A percentile compares a stretch with the other conserved stretches of the same genome.
These are phyloP conservation scores for Malassezia arunalokei DNA, from an alignment of 1,284 basidiomycete genomes.

Conservation along the genomic window DNA sequence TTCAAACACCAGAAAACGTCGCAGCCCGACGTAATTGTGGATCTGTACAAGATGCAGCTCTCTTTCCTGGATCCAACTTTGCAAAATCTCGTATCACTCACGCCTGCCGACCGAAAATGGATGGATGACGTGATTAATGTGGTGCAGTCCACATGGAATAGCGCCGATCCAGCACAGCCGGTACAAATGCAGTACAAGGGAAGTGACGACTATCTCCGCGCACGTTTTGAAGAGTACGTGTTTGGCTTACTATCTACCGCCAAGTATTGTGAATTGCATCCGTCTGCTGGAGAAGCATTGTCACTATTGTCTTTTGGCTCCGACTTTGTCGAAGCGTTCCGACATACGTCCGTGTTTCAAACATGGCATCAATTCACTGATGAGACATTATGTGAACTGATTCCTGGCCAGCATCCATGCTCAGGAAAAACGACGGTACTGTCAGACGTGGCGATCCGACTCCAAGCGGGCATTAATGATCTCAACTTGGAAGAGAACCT, in stretches of 20 bases:
- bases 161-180: constrained; percentile 35
- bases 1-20: constrained; percentile 81
- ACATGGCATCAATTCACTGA: constrained; percentile 35
- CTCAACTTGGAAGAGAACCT: constrained; percentile 40
- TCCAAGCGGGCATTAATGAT: constrained; percentile 39
- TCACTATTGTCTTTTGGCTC: constrained; percentile 24
- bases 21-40: constrained; percentile 70
- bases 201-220: constrained; percentile 40
- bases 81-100: constrained; percentile 66
- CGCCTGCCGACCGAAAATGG: constrained; percentile 90
- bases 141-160: constrained; percentile 40
- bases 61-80: constrained; percentile 57
- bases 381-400: constrained; percentile 38
- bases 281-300: constrained; percentile 7
- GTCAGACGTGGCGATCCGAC: constrained; percentile 37
- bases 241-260: constrained; percentile 35
- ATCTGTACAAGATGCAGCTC: constrained; percentile 48
- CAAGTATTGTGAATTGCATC: constrained; percentile 23
- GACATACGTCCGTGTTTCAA: constrained; percentile 24
- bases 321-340: constrained; percentile 34
- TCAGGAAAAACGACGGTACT: constrained; percentile 36
- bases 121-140: constrained; percentile 56
- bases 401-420: constrained; percentile 40
- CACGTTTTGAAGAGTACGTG: constrained; percentile 39
- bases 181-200: constrained; percentile 40